These are phyloP conservation scores for Globisporangium paroecandrum DNA, from an alignment of 352 stramenopile species.

Conservation along the genomic window DNA sequence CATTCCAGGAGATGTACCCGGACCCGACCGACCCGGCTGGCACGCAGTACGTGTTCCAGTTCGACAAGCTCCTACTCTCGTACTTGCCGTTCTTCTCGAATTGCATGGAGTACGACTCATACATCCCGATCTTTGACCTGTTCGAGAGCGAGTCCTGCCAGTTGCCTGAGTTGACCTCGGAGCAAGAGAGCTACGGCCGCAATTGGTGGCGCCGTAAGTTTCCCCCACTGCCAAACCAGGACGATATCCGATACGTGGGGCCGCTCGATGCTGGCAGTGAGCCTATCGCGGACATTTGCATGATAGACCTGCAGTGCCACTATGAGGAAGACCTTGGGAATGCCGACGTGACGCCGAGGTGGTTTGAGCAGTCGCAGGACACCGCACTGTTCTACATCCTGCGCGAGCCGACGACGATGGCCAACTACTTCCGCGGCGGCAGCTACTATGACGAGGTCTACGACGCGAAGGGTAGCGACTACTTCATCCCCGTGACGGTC, in stretches of 20 bases:
- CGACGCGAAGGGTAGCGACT: slow-evolving; percentile 69
- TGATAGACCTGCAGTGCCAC: slow-evolving; percentile 82
- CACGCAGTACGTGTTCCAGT: slow-evolving; percentile 65
- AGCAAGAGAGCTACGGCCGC: slow-evolving; percentile 54
- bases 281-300: slow-evolving; percentile 91
- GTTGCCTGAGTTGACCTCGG: slow-evolving; percentile 80
- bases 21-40: slow-evolving; percentile 40
- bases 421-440: slow-evolving; percentile 81
- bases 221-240: slow-evolving; percentile 89
- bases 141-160: slow-evolving; percentile 90
- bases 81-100: slow-evolving; percentile 97
- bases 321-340: slow-evolving; percentile 92
- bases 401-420: slow-evolving; percentile 87
- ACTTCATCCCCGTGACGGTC: slow-evolving; percentile 93
- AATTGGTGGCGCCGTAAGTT: slow-evolving; percentile 76
- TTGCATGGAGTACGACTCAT: slow-evolving; percentile 95
- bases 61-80: slow-evolving; percentile 85
- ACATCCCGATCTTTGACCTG: slow-evolving; percentile 91
- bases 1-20: slow-evolving; percentile 89
- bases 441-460: slow-evolving; percentile 68
- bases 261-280: slow-evolving; percentile 84
- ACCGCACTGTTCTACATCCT: slow-evolving; percentile 92
- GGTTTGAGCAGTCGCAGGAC: slow-evolving; percentile 92
- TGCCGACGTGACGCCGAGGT: slow-evolving; percentile 90
- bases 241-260: slow-evolving; percentile 91